Evolutionary conservation across 75 land plant genomes (phyloP).

Genomic region (Pinus albicaulis): DNA sequence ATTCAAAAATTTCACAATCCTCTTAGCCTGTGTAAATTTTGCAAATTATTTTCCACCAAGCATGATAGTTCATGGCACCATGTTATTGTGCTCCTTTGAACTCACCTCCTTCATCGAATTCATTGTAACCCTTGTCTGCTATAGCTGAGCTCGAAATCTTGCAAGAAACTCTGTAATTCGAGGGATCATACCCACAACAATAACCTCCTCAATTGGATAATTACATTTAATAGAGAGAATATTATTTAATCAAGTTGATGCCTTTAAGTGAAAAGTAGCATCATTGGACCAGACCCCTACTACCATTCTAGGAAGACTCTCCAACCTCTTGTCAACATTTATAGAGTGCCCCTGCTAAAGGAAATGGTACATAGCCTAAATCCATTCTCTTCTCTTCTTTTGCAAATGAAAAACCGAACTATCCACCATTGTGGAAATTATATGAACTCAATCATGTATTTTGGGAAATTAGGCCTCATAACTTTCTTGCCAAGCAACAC

Average conservation of each 20-base stretch:
- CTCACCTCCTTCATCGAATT: constrained; percentile 94
- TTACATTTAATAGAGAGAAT: constrained; percentile 26
- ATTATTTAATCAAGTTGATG: constrained; percentile 32
- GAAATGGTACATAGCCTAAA: too few species aligned
- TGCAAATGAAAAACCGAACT: too few species aligned
- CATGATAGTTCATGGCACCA: constrained; percentile 87
- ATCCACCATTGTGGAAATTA: too few species aligned
- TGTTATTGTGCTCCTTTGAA: constrained; percentile 62
- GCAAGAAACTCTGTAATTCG: constrained; percentile 40
- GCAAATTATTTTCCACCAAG: constrained; percentile 99
- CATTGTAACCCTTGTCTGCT: too few species aligned
- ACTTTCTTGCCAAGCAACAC: too few species aligned
- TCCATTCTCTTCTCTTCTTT: too few species aligned
- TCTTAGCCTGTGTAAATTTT: constrained; percentile 89
- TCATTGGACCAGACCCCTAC: constrained; percentile 27
- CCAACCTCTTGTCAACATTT: constrained; percentile 15
- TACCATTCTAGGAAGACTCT: constrained; percentile 33
- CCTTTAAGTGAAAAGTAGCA: constrained; percentile 16
- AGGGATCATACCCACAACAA: constrained; percentile 37
- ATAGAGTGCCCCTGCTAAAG: not conserved
- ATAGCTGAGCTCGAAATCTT: too few species aligned
- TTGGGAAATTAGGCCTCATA: too few species aligned
- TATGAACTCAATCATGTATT: too few species aligned
- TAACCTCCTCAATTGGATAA: constrained; percentile 47
- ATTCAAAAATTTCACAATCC: constrained; percentile 89